Evolutionary conservation across 1,284 basidiomycete genomes (phyloP), one percentile per base, ranked within the genome.

Genomic region (Hymenochaete sp.): DNA sequence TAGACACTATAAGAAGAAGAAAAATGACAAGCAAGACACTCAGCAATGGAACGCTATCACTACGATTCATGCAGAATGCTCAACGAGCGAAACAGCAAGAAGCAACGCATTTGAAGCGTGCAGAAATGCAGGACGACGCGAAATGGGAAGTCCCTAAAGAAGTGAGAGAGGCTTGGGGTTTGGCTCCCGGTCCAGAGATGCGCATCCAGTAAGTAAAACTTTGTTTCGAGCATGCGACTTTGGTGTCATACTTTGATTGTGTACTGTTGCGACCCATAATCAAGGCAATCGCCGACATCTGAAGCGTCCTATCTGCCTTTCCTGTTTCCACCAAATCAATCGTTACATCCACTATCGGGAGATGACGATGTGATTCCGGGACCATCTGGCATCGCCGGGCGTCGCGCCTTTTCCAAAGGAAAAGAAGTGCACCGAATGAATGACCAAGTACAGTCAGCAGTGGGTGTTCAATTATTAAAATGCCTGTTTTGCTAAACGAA

Each of bases 21-120:
- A 9, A 19, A 6, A 48, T 48, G 37, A 16, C 41, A 3, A 35
- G 43, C 37, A 81, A 79, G 61, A 67, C 69, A 1, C 67, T 85
- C 40, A 85, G 82, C 60, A 73, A 68, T 33, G 72, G 78, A 19
- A 84, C 82, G 0, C 67, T 86, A 11, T 73, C 73, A 55, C 68
- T 86, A 31, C 72, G 75, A 4, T 86, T 86, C 58, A 86, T 86
- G 83, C 81, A 83, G 62, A 83, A 82, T 66, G 77, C 79, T 0
- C 70, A 73, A 2, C 68, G 73, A 4, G 66, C 71, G 11, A 74
- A 80, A 50, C 66, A 76, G 26, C 58, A 73, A 21, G 65, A 71
- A 6, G 67, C 68, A 47, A 67, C 71, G 4, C 67, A 75, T 50
- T 60, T 70, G 1, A 72, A 77, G 38, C 68, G 71, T 47, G 74